A percentile compares a stretch with the other conserved stretches of the same genome.
Conservation (phyloP, 495 filamentous ascomycete species). For the Aspergillus steynii region DNA sequence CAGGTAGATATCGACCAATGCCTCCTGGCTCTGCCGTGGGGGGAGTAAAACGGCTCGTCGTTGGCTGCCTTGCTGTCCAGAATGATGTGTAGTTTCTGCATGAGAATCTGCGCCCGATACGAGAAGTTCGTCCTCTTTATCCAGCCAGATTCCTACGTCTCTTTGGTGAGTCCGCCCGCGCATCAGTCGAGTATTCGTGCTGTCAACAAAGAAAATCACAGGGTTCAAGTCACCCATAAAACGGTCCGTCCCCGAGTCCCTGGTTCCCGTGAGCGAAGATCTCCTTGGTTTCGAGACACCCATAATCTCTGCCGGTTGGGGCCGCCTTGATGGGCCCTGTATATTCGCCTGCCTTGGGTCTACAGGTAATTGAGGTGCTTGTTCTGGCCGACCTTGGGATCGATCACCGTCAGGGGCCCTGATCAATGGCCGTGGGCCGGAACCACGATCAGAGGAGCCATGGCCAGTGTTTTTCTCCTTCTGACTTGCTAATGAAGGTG, state of each 20-base stretch:
- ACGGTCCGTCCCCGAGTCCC: constrained; percentile 57
- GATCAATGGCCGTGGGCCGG: background rate
- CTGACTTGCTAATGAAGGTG: background rate
- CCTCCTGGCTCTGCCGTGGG: constrained; percentile 19
- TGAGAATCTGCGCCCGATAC: background rate
- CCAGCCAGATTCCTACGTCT: constrained; percentile 24
- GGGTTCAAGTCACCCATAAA: constrained; percentile 28
- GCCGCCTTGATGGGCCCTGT: background rate
- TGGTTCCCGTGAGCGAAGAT: constrained; percentile 64
- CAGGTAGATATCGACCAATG: constrained; percentile 27
- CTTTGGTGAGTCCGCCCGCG: constrained; percentile 20
- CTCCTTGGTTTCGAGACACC: constrained; percentile 62
- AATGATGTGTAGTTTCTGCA: background rate
- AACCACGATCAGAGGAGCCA: background rate
- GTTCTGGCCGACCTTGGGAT: background rate
- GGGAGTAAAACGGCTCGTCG: constrained; percentile 14
- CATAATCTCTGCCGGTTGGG: constrained; percentile 25
- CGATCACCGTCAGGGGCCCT: background rate
- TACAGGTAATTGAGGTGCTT: background rate
- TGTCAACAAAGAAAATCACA: constrained; percentile 22
- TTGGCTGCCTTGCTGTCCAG: background rate
- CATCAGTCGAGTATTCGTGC: constrained; percentile 15
- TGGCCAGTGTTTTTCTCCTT: background rate
- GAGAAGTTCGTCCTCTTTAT: constrained; percentile 10
- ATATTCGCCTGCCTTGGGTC: background rate